Percentiles rank a stretch among this genome's conserved stretches.
phyloP scores from a whole-genome alignment of 2,329 filamentous ascomycete species.

The Fusarium citri region DNA sequence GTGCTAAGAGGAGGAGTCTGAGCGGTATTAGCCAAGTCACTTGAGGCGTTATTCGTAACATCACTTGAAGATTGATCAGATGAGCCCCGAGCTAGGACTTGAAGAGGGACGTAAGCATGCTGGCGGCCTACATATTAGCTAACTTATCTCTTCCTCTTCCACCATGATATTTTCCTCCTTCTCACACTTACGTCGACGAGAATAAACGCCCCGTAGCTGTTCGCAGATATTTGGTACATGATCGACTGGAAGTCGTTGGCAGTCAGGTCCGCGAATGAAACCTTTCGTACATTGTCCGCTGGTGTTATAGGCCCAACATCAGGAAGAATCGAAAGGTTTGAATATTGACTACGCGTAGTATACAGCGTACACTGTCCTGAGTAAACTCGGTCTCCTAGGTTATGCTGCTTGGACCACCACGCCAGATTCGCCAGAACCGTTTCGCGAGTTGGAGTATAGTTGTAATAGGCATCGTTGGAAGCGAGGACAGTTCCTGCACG shows the following conservation, averaged over 20 bases:
- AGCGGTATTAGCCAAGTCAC: not conserved
- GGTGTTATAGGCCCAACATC: conserved; percentile 25
- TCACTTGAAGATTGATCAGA: not conserved
- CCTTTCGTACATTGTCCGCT: conserved; percentile 46
- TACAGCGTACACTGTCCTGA: conserved; percentile 31
- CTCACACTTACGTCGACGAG: conserved; percentile 39
- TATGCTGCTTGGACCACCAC: conserved; percentile 21
- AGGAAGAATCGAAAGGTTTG: conserved; percentile 18
- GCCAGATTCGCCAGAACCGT: conserved; percentile 30
- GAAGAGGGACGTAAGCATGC: conserved; percentile 16
- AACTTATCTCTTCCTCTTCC: not conserved
- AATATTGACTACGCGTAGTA: conserved; percentile 16
- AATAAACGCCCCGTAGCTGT: conserved; percentile 39
- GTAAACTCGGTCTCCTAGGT: conserved; percentile 29
- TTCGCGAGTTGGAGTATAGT: conserved; percentile 23
- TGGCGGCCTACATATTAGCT: conserved; percentile 1
- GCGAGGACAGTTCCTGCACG: conserved; percentile 27
- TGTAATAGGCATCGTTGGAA: conserved; percentile 31
- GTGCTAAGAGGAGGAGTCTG: not conserved
- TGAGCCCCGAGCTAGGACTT: conserved; percentile 7
- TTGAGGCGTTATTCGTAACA: not conserved
- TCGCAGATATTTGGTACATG: conserved; percentile 26
- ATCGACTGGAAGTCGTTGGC: conserved; percentile 44
- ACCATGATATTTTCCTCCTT: not conserved
- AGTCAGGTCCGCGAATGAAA: conserved; percentile 44